Base-by-base conservation (phyloP, 2,329 filamentous ascomycete species). In the Davidsoniella australis region DNA sequence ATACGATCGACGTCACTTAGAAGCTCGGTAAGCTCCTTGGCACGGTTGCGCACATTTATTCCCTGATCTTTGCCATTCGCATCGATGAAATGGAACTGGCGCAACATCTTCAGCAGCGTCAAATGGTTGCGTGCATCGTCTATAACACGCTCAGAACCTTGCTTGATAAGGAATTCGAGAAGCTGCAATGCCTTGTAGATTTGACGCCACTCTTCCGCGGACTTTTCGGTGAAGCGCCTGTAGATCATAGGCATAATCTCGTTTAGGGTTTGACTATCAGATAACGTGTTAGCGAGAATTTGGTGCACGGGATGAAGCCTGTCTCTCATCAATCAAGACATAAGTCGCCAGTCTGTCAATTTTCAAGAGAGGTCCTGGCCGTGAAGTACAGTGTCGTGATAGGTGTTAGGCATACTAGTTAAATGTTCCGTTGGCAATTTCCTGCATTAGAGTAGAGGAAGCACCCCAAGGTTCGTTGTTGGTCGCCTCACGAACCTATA, bases 221-320 rank as follows among this genome's bases (percentile, higher is more conserved):
- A 76, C 71, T 98, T 98, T 64, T 98, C 91, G 54, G 91, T 98
- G 66, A 98, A 98, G 56, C 91, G 85, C 61, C 93, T 91, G 71
- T 98, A 98, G 62, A 98, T 94, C 86, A 98, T 91, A 56, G 91
- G 91, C 91, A 98, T 98, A 63, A 98, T 96, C 66, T 98, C 91
- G 66, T 96, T 96, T 51, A 98, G 78, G 47, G 88, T 78, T 78
- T 94, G 87, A 64, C 89, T 95, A 61, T 51, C 40, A 9, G 17
- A 5, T 12, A 24, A 10, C 10, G 20, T 41, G 38, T 48, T 41
- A 42, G 46, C n/a, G n/a, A 8, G 9, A 14, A n/a, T 16, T 20
- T 14, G n/a, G 4, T 4, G 38, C 18, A 40, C 18, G 16, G 24
- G 5, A 23, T 23, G 20, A 12, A 33, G 8, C 29, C 8, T 12